Evolutionary conservation across 352 stramenopile genomes (phyloP), one percentile per base, ranked within the genome.

Genomic region (Globisporangium irregulare): DNA sequence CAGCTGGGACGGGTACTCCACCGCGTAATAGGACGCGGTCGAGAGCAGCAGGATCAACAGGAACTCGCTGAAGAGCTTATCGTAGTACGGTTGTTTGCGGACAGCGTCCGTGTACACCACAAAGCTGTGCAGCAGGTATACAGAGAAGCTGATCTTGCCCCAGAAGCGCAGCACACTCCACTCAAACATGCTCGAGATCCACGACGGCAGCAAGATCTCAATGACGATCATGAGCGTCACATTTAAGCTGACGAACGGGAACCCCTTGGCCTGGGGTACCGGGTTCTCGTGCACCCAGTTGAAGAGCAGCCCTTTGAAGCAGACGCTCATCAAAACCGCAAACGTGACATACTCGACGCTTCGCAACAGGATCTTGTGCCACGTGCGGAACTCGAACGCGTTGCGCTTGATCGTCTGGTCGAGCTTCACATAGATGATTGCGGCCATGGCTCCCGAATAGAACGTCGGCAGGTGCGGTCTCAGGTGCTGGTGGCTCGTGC

Each of bases 51-150:
- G 36, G 10, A 43, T 43, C 36, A 43, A 43, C 36, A 43, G 12
- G 36, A 43, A 43, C 36, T 43, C 10, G 36, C 36, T 43, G 10
- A 32, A 20, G 18, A 62, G 56, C 20, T 62, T 62, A 32, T 62
- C 18, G 29, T 29, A 48, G 53, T 77, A 78, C 2, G 70, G 15
- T 66, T 77, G 68, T 15, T 73, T 43, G 12, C 18, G 27, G 29
- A 86, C 36, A 15, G 25, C 29, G 1, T 56, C 12, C 24, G 41
- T 32, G 62, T 74, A 70, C 1, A 74, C 32, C 34, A 76, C 77
- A 62, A 87, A 86, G 59, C 68, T 84, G 67, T 78, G 73, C 2
- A 79, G 65, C 67, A 81, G 48, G 54, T 81, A 81, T 43, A 81
- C 66, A 0, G 75, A 81, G 41, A 74, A 81, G 62, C 70, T 77